Evolutionary conservation across 2,329 filamentous ascomycete genomes (phyloP).

Genomic region (Pestalotiopsis sp.): DNA sequence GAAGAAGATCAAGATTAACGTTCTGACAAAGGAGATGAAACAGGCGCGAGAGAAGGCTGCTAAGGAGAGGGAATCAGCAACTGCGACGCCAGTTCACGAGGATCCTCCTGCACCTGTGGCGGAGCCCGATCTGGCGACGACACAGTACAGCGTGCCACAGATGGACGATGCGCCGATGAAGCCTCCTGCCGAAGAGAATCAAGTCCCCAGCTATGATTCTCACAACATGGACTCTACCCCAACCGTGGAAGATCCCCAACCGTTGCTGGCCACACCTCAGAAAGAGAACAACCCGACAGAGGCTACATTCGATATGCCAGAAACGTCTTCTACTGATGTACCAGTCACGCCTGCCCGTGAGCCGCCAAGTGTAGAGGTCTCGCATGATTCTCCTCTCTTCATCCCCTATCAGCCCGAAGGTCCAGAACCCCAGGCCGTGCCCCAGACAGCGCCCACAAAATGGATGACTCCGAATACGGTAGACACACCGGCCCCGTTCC

Average conservation of each 20-base stretch:
- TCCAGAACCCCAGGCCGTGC: conserved; percentile 40
- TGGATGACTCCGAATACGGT: conserved; percentile 28
- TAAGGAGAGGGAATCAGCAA: conserved; percentile 19
- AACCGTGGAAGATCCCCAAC: background rate
- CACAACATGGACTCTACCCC: background rate
- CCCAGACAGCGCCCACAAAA: conserved; percentile 27
- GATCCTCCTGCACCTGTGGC: background rate
- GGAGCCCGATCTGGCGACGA: background rate
- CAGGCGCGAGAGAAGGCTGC: conserved; percentile 50
- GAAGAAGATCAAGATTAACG: conserved; percentile 65
- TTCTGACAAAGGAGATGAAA: conserved; percentile 61
- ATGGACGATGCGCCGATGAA: background rate
- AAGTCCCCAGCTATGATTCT: background rate
- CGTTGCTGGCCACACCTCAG: background rate
- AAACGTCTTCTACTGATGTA: conserved; percentile 19
- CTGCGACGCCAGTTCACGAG: background rate
- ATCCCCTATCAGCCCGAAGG: conserved; percentile 60
- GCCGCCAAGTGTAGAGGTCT: conserved; percentile 31
- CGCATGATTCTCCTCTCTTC: conserved; percentile 43
- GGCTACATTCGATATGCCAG: background rate
- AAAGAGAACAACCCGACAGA: background rate
- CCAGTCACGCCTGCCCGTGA: conserved; percentile 20
- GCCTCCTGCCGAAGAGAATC: background rate
- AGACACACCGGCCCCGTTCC: conserved; percentile 6
- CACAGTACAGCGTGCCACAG: background rate